Conservation (phyloP, 768 basidiomycete species). For the Filobasidium wieringae region DNA sequence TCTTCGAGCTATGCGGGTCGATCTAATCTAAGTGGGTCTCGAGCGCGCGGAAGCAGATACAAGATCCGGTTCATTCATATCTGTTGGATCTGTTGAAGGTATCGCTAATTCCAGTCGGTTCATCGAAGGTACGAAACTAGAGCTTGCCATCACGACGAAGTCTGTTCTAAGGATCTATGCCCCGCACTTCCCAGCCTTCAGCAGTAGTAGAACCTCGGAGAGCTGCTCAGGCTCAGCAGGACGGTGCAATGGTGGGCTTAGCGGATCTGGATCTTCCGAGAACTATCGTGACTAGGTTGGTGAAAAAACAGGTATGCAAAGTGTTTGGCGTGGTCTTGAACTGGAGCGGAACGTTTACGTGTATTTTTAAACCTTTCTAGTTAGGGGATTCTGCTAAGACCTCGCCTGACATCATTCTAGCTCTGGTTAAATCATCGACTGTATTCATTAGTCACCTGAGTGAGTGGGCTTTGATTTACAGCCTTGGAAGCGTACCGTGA, state of each 20-base stretch:
- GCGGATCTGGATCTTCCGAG: conserved; percentile 83
- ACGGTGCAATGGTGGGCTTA: conserved; percentile 48
- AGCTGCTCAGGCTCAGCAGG: not conserved
- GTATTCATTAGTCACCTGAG: conserved; percentile 92
- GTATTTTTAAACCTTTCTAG: not conserved
- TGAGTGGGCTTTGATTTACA: conserved; percentile 37
- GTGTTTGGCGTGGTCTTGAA: not conserved
- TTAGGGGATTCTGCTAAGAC: conserved; percentile 58
- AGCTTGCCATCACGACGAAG: too few species aligned
- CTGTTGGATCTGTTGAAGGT: too few species aligned
- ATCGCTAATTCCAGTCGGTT: too few species aligned
- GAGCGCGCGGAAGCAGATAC: too few species aligned
- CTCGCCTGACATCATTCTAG: conserved; percentile 76
- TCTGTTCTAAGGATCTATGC: too few species aligned
- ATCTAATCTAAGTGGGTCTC: too few species aligned
- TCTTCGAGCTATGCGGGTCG: too few species aligned
- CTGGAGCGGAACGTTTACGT: too few species aligned
- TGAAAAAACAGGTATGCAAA: conserved; percentile 61
- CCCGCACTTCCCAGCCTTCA: not conserved
- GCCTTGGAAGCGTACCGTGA: not conserved
- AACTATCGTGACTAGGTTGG: conserved; percentile 67
- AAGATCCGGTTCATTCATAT: too few species aligned
- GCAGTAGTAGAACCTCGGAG: not conserved
- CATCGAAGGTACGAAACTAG: too few species aligned
- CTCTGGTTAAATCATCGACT: conserved; percentile 76